Base-by-base conservation (phyloP, 371 early-diverging fungal species). In the Syncephalastrum sp. region DNA sequence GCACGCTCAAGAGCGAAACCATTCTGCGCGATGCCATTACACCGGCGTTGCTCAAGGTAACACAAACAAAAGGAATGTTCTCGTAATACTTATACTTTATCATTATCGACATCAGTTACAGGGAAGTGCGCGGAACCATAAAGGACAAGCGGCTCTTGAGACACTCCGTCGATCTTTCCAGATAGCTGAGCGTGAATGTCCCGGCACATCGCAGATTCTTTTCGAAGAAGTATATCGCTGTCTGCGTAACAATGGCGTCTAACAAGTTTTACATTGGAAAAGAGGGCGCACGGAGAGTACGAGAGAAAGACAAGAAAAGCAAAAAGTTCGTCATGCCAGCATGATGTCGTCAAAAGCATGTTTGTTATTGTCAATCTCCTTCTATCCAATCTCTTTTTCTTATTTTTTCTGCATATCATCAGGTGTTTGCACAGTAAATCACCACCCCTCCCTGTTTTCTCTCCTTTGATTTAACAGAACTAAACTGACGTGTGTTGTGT, bases 151-250 rank as follows among this genome's bases (percentile, higher is more conserved):
- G 46, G 83, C 83, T 10, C 62, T 84, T 13, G 85, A 85, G 42
- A 69, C 74, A 12, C 58, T 87, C 25, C 74, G 75, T 57, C 64
- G 76, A 59, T 77, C 86, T n/a, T 83, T 87, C 55, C 79, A 83
- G 25, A 68, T 72, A 38, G 86, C 80, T 14, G 87, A 87, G 52
- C 65, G 78, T 13, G 85, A 85, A 61, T 75, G 77, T 49, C 87
- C 87, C 6, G 86, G 86, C 12, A 73, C 82, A 29, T 68, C 83
- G 4, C 76, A 82, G 50, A 56, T 70, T 42, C 70, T 87, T 50
- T 75, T 84, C 65, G 77, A 83, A 59, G 85, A 81, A 53, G 67
- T 67, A 45, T 60, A 48, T 41, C 53, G 54, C 19, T 60, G 54
- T 25, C 12, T 60, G 48, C 53, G 54, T 27, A 60, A 53, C 29